A percentile compares a stretch with the other conserved stretches of the same genome.
Evolutionary conservation across 202 grass and related monocot species (phyloP).

Genomic region (Eragrostis tef): DNA sequence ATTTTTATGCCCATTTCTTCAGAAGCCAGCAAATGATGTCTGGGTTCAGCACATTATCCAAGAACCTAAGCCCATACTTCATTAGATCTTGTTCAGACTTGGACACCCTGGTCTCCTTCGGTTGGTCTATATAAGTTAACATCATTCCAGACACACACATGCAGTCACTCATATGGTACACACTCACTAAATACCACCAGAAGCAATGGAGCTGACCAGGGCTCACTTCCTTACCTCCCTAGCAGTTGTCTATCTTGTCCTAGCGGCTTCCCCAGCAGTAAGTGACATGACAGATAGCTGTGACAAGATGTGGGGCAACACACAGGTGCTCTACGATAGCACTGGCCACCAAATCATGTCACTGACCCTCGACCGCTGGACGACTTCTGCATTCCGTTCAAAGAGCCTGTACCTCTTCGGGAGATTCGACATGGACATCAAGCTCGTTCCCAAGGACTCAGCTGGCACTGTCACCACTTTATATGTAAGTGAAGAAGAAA

Average conservation of each 20-base stretch:
- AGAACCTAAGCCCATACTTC: conserved; percentile 12
- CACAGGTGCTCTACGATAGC: conserved; percentile 32
- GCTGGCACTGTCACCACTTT: conserved; percentile 45
- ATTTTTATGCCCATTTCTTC: conserved; percentile 7
- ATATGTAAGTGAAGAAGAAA: conserved; percentile 47
- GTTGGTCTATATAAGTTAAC: conserved; percentile 39
- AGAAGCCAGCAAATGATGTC: conserved; percentile 27
- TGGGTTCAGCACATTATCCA: conserved; percentile 15
- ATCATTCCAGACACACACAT: conserved; percentile 13
- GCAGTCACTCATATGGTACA: background rate
- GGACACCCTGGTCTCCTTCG: background rate
- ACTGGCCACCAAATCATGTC: conserved; percentile 34
- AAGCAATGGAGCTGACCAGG: conserved; percentile 31
- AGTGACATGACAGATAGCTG: conserved; percentile 27
- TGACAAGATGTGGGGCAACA: conserved; percentile 40
- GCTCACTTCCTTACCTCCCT: conserved; percentile 2
- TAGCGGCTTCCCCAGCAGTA: conserved; percentile 13
- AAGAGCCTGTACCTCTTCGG: conserved; percentile 41
- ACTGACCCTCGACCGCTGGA: conserved; percentile 24
- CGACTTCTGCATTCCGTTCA: conserved; percentile 25
- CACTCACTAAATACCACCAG: conserved; percentile 1
- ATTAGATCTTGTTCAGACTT: conserved; percentile 27
- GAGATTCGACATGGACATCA: conserved; percentile 50
- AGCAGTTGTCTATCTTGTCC: background rate
- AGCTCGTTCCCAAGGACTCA: conserved; percentile 42